Evolutionary conservation across 2,329 filamentous ascomycete species (phyloP).

Genomic region (Aspergillus carbonarius): DNA sequence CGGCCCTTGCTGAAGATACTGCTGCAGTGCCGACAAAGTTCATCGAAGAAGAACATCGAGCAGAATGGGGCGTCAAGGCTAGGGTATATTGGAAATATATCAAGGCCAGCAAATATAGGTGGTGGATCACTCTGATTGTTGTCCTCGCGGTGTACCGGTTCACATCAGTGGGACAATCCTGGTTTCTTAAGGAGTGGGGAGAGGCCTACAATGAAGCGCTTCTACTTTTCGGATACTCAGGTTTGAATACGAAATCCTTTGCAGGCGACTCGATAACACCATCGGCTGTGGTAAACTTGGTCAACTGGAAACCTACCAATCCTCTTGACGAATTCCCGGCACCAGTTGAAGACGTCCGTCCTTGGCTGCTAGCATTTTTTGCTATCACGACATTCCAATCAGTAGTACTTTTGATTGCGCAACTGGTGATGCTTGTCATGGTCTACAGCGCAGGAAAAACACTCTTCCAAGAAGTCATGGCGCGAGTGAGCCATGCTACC

Average conservation of each 20-base stretch:
- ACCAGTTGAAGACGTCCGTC: constrained; percentile 64
- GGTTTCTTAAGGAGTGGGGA: constrained; percentile 86
- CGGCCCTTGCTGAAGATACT: constrained; percentile 43
- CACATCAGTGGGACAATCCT: constrained; percentile 65
- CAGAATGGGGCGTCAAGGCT: constrained; percentile 71
- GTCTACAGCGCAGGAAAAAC: constrained; percentile 73
- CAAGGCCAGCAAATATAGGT: constrained; percentile 71
- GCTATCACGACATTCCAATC: constrained; percentile 63
- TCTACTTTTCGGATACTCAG: constrained; percentile 20
- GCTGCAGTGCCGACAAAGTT: constrained; percentile 69
- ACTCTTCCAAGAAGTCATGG: constrained; percentile 72
- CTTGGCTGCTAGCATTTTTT: constrained; percentile 74
- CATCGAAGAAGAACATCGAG: constrained; percentile 73
- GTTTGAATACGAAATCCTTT: constrained; percentile 11
- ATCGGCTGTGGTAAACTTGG: constrained; percentile 6
- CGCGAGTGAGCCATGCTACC: constrained; percentile 71
- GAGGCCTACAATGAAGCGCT: constrained; percentile 61
- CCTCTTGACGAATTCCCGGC: constrained; percentile 57
- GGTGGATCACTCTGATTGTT: constrained; percentile 67
- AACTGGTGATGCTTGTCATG: constrained; percentile 71
- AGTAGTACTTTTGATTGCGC: constrained; percentile 59
- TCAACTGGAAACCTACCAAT: constrained; percentile 23
- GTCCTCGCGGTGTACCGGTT: constrained; percentile 65
- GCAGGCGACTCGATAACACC: constrained; percentile 4
- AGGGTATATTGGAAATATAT: constrained; percentile 83